Evolutionary conservation across 2,329 filamentous ascomycete genomes (phyloP).

Genomic region (Cryoendolithus antarcticus): DNA sequence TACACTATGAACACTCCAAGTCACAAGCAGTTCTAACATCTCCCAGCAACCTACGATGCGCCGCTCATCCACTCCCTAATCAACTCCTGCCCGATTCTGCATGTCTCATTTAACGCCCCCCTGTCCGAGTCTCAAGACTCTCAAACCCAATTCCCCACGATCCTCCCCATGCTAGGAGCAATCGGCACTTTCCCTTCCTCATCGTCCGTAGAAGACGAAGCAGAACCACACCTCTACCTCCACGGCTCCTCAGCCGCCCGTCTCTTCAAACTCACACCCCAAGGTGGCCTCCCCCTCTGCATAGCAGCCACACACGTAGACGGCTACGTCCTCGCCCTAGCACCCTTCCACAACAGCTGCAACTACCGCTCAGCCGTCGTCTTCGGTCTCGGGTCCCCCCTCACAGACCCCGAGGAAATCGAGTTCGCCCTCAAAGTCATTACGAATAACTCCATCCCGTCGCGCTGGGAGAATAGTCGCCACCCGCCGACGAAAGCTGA

Average conservation of each 20-base stretch:
- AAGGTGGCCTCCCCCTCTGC: constrained; percentile 48
- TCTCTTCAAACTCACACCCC: constrained; percentile 53
- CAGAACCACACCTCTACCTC: constrained; percentile 56
- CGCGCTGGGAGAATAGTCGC: constrained; percentile 57
- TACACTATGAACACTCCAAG: no score
- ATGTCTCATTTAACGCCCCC: constrained; percentile 62
- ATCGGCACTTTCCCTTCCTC: constrained; percentile 52
- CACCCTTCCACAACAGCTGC: constrained; percentile 70
- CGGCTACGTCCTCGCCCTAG: constrained; percentile 66
- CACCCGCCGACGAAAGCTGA: constrained; percentile 61
- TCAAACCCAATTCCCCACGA: constrained; percentile 48
- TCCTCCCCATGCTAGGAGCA: constrained; percentile 75
- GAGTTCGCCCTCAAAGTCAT: constrained; percentile 67
- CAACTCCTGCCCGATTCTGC: constrained; percentile 60
- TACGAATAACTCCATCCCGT: constrained; percentile 59
- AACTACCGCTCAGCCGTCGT: constrained; percentile 75
- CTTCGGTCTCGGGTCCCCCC: constrained; percentile 59
- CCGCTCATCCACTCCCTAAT: constrained; percentile 63
- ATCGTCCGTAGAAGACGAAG: constrained; percentile 41
- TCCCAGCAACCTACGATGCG: constrained; percentile 56
- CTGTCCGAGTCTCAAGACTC: constrained; percentile 35
- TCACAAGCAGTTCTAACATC: no score
- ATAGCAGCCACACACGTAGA: constrained; percentile 64
- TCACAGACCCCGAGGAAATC: constrained; percentile 63
- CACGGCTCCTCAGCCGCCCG: constrained; percentile 76